Evolutionary conservation across 1,284 basidiomycete species (phyloP), one percentile per base, ranked within the genome.

Genomic region (Phellopilus nigrolimitatus): DNA sequence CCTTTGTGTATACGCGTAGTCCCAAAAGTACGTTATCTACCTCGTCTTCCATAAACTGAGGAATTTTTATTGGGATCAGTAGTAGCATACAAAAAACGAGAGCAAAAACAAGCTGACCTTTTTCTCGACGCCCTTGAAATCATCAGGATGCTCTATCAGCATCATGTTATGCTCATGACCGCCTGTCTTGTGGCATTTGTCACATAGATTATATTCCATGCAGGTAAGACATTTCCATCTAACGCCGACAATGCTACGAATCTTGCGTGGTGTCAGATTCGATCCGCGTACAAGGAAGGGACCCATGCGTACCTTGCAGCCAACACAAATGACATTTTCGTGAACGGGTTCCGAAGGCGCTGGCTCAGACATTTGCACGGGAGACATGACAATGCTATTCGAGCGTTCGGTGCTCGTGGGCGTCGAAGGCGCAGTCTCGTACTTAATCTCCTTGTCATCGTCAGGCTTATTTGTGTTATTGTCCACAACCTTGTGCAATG

Each of bases 161-260:
- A 57, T 45, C 50, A 56, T 56, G 15, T 50, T 31, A 39, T 59
- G 58, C 28, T 57, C 58, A 49, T 59, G 58, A n/a, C n/a, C n/a
- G 4, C 56, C 15, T 50, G 54, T 10, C 39, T 49, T 9, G 39
- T 56, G 49, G 34, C 58, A 59, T 46, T 55, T 55, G 51, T 59
- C 58, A 40, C 58, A 59, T 17, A 59, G 56, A 34, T 59, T 56
- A 43, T 56, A 59, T 7, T 54, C 45, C 8, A 34, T 28, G 48
- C 58, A 59, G 9, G 44, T 44, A 9, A 48, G 47, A 36, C 57
- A 59, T 33, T 34, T 57, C 56, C 54, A 56, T n/a, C 57, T 31
- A 22, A 41, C 39, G 13, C 56, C 57, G 28, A 51, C 25, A 21
- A 59, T 55, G 27, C 22, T 15, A 4, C 7, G n/a, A 22, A 33